Evolutionary conservation across 1,284 basidiomycete species (phyloP).

Genomic region (Ceratobasidium sp.): DNA sequence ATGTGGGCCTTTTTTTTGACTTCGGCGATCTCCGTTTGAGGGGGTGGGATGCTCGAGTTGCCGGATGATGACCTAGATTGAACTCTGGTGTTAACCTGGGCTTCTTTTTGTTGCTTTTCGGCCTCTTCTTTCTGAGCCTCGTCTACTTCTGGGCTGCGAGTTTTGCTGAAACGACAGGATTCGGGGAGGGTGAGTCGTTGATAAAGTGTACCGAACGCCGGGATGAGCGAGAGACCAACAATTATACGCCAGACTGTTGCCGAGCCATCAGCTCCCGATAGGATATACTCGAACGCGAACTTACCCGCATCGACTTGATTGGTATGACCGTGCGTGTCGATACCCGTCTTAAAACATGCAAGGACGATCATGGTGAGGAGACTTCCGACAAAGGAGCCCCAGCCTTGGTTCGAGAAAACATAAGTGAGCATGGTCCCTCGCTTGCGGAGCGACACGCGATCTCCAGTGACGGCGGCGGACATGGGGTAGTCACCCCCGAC

Average conservation of each 20-base stretch:
- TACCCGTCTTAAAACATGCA: conserved; percentile 73
- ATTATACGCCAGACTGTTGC: conserved; percentile 72
- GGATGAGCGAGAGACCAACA: conserved; percentile 78
- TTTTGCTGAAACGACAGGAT: conserved; percentile 67
- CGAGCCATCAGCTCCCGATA: background rate
- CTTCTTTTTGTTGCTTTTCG: conserved; percentile 45
- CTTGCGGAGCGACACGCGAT: conserved; percentile 75
- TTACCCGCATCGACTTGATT: conserved; percentile 75
- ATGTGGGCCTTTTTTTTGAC: conserved; percentile 46
- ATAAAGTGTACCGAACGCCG: conserved; percentile 75
- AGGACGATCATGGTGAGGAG: conserved; percentile 78
- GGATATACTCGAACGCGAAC: too few species aligned
- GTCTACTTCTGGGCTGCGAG: conserved; percentile 56
- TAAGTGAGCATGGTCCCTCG: conserved; percentile 80
- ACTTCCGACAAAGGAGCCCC: conserved; percentile 76
- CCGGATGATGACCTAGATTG: too few species aligned
- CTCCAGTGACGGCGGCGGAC: conserved; percentile 59
- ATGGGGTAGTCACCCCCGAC: conserved; percentile 49
- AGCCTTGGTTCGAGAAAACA: conserved; percentile 81
- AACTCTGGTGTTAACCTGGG: too few species aligned
- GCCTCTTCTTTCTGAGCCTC: conserved; percentile 51
- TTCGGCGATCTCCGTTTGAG: conserved; percentile 48
- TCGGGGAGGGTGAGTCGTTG: conserved; percentile 82
- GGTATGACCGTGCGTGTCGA: conserved; percentile 68
- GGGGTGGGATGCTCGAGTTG: conserved; percentile 48